Evolutionary conservation across 2,329 filamentous ascomycete genomes (phyloP).

Genomic region (Aspergillus neoniger): DNA sequence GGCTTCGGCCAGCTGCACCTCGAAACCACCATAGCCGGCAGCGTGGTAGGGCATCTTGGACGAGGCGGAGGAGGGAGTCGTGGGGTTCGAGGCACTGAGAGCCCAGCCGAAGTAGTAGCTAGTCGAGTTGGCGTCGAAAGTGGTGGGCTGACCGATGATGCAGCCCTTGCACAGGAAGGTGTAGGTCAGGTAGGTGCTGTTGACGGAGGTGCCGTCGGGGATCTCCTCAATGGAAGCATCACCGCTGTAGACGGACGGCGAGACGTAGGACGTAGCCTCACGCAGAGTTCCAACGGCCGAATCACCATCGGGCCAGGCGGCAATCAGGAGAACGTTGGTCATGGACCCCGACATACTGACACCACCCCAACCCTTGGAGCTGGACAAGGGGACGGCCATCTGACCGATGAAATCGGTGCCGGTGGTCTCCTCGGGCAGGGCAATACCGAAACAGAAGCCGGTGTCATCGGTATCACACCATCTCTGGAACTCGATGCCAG

Average conservation of each 20-base stretch:
- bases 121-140: constrained; percentile 15
- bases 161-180: constrained; percentile 22
- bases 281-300: constrained; percentile 16
- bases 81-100: constrained; percentile 19
- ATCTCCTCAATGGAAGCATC: constrained; percentile 18
- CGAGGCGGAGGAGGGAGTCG: constrained; percentile 14
- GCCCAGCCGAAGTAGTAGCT: constrained; percentile 22
- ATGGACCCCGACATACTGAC: constrained; percentile 20
- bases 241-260: constrained; percentile 16
- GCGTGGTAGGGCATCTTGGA: constrained; percentile 19
- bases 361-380: constrained; percentile 23
- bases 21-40: constrained; percentile 20
- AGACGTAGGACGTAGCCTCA: constrained; percentile 15
- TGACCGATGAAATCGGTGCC: constrained; percentile 20
- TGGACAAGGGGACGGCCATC: constrained; percentile 17
- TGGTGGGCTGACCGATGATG: constrained; percentile 18
- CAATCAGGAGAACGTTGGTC: constrained; percentile 19
- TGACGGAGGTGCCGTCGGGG: constrained; percentile 18
- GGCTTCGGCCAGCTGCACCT: constrained; percentile 17
- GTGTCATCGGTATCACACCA: constrained; percentile 20
- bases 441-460: constrained; percentile 22
- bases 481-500: constrained; percentile 22
- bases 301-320: constrained; percentile 21
- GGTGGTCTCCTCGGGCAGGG: constrained; percentile 19
- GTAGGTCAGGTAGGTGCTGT: constrained; percentile 23